phyloP scores from a whole-genome alignment of 73 alveolate species.

The Loxodes magnus region DNA sequence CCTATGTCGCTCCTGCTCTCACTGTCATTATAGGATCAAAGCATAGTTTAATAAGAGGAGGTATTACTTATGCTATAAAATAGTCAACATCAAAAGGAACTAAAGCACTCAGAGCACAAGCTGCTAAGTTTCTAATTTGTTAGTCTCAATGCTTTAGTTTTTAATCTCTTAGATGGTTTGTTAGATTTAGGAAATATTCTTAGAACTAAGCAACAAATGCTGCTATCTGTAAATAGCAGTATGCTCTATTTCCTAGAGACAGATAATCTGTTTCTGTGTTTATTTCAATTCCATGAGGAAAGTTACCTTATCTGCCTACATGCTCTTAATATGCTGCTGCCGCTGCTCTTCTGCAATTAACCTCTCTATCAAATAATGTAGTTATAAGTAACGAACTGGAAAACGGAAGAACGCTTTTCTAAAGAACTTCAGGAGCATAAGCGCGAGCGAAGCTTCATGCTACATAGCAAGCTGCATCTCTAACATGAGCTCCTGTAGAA shows the following conservation, averaged over 20 bases:
- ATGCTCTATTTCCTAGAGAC: constrained; percentile 77
- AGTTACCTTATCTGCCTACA: constrained; percentile 90
- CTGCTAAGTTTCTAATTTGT: constrained; percentile 71
- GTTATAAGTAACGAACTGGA: constrained; percentile 59
- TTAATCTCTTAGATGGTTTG: constrained; percentile 69
- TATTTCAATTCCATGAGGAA: constrained; percentile 95
- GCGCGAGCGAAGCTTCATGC: constrained; percentile 97
- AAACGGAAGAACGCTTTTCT: constrained; percentile 68
- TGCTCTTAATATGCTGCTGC: constrained; percentile 96
- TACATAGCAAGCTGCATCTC: constrained; percentile 97
- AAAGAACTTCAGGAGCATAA: constrained; percentile 78
- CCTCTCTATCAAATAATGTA: constrained; percentile 90
- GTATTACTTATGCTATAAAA: constrained; percentile 41
- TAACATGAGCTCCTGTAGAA: constrained; percentile 89
- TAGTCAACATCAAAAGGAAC: constrained; percentile 72
- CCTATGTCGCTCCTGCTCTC: constrained; percentile 91
- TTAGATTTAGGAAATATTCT: constrained; percentile 66
- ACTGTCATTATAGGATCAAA: constrained; percentile 34
- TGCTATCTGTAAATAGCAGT: constrained; percentile 84
- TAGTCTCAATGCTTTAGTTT: constrained; percentile 84
- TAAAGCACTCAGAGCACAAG: constrained; percentile 66
- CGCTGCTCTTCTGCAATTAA: constrained; percentile 97
- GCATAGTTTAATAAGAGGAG: constrained; percentile 31
- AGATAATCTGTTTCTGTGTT: constrained; percentile 97
- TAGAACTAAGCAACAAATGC: constrained; percentile 79